Base-by-base conservation (phyloP, 768 basidiomycete species). In the Pleurotus giganteus region DNA sequence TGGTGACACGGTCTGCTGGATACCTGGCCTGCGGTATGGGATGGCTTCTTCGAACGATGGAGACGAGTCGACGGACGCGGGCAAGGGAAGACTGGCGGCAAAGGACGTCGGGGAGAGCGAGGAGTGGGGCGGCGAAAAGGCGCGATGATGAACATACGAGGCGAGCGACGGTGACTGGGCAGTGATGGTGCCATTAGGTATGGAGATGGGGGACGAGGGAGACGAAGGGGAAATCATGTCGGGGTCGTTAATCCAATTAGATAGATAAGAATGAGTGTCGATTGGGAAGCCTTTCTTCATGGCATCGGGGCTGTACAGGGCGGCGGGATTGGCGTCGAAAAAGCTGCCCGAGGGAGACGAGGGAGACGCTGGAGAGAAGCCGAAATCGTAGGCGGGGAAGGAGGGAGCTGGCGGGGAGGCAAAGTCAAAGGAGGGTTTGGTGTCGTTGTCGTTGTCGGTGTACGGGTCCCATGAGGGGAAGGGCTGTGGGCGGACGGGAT, bases 161-260 rank as follows among this genome's bases (percentile, higher is more conserved):
- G 79, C 56, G 65, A 83, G 82, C 3, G 78, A 66, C n/a, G 77
- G 68, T 5, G 78, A 73, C 6, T 71, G 68, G 55, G 75, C 71
- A 15, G 71, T 64, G 65, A 71, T 73, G 28, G 72, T 63, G 9
- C 75, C 69, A 4, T 78, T 73, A 28, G 82, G 83, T 23, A 57
- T 53, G 12, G 56, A 37, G 19, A 57, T 43, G 62, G 56, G 71
- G 37, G 24, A 68, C 62, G 69, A 28, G 69, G 66, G 8, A 64
- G 58, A 9, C 59, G 58, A 34, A 66, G 54, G 2, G 65, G 58
- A 50, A 74, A 60, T 50, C 24, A 67, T 54, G 47, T 84, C 82
- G 47, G 81, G 69, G 67, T 89, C 88, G 63, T 80, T 77, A 50
- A 89, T 74, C 88, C 88, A 89, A 58, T 78, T 74, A 0, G 79